These are phyloP conservation scores for Lathyrus sativus DNA, from an alignment of 306 rosid genomes.

Conservation along the genomic window DNA sequence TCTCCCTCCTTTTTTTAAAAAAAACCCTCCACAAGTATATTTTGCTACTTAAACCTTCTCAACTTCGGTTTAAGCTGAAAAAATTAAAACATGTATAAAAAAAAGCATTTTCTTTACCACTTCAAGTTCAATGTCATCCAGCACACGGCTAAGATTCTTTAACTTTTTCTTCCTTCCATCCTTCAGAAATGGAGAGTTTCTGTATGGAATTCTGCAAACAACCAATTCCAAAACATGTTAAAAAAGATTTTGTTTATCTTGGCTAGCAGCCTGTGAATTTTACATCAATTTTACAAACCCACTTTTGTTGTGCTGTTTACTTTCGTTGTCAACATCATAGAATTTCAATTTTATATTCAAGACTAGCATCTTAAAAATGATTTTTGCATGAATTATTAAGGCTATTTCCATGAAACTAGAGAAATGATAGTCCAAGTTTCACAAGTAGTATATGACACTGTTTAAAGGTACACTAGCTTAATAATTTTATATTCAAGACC, in stretches of 20 bases:
- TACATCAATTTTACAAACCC: conserved; percentile 16
- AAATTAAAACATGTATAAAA: background rate
- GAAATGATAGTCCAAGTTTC: conserved; percentile 15
- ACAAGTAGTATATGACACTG: background rate
- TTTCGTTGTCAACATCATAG: conserved; percentile 13
- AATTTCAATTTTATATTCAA: conserved; percentile 30
- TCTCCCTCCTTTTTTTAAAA: background rate
- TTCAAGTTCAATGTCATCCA: conserved; percentile 68
- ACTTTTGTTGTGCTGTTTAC: conserved; percentile 2
- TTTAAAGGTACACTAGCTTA: conserved; percentile 10
- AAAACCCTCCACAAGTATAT: background rate
- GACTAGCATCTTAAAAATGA: conserved; percentile 12
- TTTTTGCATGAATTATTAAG: background rate
- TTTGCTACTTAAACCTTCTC: conserved; percentile 2
- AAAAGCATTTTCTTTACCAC: conserved; percentile 51
- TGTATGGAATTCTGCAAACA: conserved; percentile 43
- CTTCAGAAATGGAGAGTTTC: conserved; percentile 49
- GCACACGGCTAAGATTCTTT: conserved; percentile 42
- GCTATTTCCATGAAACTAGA: conserved; percentile 28
- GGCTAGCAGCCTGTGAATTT: conserved; percentile 24
- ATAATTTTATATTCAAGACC: no score
- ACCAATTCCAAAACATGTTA: conserved; percentile 26
- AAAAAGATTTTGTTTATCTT: conserved; percentile 10
- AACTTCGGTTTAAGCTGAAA: conserved; percentile 6
- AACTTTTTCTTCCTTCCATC: conserved; percentile 47